Evolutionary conservation across 2,329 filamentous ascomycete genomes (phyloP).

Genomic region (Ceratocystiopsis brevicomis): DNA sequence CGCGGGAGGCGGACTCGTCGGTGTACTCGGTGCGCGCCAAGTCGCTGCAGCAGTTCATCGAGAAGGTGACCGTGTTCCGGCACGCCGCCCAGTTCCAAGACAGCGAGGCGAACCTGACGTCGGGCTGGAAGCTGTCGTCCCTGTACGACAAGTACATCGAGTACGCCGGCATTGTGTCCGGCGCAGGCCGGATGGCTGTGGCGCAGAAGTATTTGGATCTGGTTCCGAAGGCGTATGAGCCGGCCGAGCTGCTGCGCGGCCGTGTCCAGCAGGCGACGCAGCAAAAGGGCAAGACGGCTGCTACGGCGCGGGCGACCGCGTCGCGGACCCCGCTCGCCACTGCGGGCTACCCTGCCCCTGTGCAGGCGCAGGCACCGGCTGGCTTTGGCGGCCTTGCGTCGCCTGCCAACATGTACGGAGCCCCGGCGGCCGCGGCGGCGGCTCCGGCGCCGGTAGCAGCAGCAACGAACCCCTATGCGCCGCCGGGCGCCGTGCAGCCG

Average conservation of each 20-base stretch:
- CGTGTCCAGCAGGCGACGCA: slow-evolving; percentile 70
- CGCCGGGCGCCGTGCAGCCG: slow-evolving; percentile 13
- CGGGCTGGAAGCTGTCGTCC: slow-evolving; percentile 72
- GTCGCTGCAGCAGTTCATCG: slow-evolving; percentile 80
- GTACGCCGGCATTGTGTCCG: slow-evolving; percentile 86
- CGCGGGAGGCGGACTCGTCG: slow-evolving; percentile 51
- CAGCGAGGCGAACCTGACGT: slow-evolving; percentile 46
- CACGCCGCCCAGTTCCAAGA: slow-evolving; percentile 86
- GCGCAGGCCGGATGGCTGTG: slow-evolving; percentile 68
- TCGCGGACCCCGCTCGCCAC: slow-evolving; percentile 7
- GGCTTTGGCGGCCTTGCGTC: background rate
- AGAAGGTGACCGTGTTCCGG: slow-evolving; percentile 95
- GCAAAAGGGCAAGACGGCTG: slow-evolving; percentile 17
- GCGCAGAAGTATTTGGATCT: slow-evolving; percentile 86
- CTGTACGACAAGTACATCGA: slow-evolving; percentile 93
- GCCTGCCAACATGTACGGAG: slow-evolving; percentile 17
- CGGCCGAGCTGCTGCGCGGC: slow-evolving; percentile 70
- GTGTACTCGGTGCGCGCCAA: slow-evolving; percentile 75
- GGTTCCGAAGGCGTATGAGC: slow-evolving; percentile 63
- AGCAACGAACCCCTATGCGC: slow-evolving; percentile 18
- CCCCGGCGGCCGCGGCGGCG: slow-evolving; percentile 10
- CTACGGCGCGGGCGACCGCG: no score
- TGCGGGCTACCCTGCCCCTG: slow-evolving; percentile 25
- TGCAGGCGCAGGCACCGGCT: slow-evolving; percentile 16
- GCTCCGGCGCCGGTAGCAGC: slow-evolving; percentile 7